phyloP scores from a whole-genome alignment of 148 eudicot species.

The Rhododendron mucronatum region DNA sequence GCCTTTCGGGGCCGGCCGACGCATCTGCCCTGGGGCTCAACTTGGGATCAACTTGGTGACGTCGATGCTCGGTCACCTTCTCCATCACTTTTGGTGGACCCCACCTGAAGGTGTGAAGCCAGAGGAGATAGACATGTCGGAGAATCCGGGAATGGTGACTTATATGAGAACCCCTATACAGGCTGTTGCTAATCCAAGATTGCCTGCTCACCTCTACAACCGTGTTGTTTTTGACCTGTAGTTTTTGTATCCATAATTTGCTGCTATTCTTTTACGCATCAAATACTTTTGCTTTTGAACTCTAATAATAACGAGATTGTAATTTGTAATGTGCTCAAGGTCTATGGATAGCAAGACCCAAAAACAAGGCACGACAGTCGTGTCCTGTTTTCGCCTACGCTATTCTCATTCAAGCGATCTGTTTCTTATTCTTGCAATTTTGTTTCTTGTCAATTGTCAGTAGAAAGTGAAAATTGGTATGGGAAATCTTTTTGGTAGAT shows the following conservation, averaged over 20 bases:
- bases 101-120: constrained; percentile 50
- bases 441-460: too few relatives aligned
- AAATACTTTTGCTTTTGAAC: background rate
- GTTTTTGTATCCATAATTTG: background rate
- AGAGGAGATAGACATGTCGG: constrained; percentile 66
- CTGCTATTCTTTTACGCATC: background rate
- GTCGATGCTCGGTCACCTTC: constrained; percentile 71
- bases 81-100: constrained; percentile 72
- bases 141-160: constrained; percentile 72
- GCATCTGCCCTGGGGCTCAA: constrained; percentile 79
- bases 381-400: background rate
- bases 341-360: background rate
- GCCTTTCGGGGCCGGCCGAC: constrained; percentile 81
- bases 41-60: constrained; percentile 76
- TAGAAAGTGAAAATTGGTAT: too few relatives aligned
- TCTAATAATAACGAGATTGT: background rate
- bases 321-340: background rate
- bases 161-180: constrained; percentile 69
- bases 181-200: constrained; percentile 59
- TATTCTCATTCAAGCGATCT: background rate
- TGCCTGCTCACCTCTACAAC: constrained; percentile 56
- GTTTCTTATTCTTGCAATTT: background rate
- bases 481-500: too few relatives aligned
- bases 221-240: constrained; percentile 31
- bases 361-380: background rate